Conservation (phyloP, 2,329 filamentous ascomycete genomes). For the Apiospora saccharicola region DNA sequence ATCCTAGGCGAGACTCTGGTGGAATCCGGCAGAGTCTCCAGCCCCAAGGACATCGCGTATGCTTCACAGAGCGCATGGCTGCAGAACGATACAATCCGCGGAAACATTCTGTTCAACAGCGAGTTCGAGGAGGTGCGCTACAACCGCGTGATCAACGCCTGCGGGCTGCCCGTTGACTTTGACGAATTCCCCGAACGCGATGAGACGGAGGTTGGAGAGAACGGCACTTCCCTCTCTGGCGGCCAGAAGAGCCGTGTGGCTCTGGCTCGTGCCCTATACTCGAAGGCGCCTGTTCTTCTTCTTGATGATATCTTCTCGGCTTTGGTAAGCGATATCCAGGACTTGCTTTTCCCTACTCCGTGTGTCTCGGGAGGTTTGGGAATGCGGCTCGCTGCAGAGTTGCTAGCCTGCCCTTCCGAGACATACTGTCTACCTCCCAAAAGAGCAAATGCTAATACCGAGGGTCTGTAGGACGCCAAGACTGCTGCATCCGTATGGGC, state of each 20-base stretch:
- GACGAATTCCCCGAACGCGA: constrained; percentile 59
- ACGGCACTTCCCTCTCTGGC: constrained; percentile 62
- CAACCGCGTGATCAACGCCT: constrained; percentile 61
- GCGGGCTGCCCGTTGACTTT: constrained; percentile 59
- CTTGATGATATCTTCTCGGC: constrained; percentile 68
- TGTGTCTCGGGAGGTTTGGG: neutral
- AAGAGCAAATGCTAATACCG: neutral
- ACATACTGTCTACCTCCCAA: neutral
- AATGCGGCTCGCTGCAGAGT: neutral
- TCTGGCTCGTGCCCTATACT: constrained; percentile 64
- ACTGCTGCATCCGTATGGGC: constrained; percentile 64
- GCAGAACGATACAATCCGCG: constrained; percentile 62
- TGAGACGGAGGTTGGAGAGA: constrained; percentile 60
- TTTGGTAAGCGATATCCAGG: constrained; percentile 37
- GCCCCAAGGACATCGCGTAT: constrained; percentile 61
- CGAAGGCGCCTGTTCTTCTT: constrained; percentile 60
- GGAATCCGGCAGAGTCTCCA: constrained; percentile 55
- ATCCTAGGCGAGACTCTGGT: constrained; percentile 63
- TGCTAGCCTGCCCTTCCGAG: neutral
- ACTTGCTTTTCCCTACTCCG: neutral
- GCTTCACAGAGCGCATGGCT: constrained; percentile 66
- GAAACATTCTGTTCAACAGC: constrained; percentile 63
- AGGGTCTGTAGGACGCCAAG: constrained; percentile 53
- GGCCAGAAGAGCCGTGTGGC: constrained; percentile 65
- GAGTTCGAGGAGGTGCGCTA: constrained; percentile 61